A percentile compares a stretch with the other conserved stretches of the same genome.
Conservation (phyloP, 768 basidiomycete species). For the Dioszegia crocea region DNA sequence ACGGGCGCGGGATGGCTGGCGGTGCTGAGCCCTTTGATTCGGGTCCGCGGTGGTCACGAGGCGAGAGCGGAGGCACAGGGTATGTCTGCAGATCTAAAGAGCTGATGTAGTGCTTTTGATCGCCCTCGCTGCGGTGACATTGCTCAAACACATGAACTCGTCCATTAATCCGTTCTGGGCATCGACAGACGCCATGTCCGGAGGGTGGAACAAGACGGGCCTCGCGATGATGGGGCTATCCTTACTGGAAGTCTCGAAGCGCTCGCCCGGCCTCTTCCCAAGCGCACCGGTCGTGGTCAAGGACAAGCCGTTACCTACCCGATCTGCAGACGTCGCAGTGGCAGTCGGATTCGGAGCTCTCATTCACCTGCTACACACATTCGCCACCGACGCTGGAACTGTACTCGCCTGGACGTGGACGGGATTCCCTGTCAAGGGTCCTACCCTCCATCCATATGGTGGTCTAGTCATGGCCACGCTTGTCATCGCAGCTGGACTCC, state of each 20-base stretch:
- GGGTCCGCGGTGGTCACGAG: constrained; percentile 44
- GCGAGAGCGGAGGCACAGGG: constrained; percentile 34
- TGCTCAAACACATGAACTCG: constrained; percentile 73
- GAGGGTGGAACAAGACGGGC: constrained; percentile 68
- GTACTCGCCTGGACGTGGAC: constrained; percentile 86
- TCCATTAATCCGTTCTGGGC: constrained; percentile 86
- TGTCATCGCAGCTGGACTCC: constrained; percentile 41
- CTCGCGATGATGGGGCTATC: constrained; percentile 60
- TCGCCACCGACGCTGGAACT: constrained; percentile 71
- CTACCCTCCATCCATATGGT: constrained; percentile 68
- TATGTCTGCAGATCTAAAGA: constrained; percentile 15
- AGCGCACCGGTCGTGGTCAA: constrained; percentile 1
- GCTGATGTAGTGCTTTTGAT: constrained; percentile 58
- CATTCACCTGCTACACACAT: constrained; percentile 67
- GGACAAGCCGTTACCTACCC: neutral
- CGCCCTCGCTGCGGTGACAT: constrained; percentile 63
- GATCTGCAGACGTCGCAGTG: constrained; percentile 1
- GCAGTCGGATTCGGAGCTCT: constrained; percentile 38
- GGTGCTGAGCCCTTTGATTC: constrained; percentile 59
- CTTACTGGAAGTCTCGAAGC: constrained; percentile 54
- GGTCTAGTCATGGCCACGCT: constrained; percentile 64
- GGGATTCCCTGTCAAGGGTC: constrained; percentile 71
- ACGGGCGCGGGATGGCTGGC: constrained; percentile 57
- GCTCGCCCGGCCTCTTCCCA: constrained; percentile 20
- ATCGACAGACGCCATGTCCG: constrained; percentile 62